These are phyloP conservation scores for Ophiobolus disseminans DNA, from an alignment of 2,329 filamentous ascomycete genomes.

Conservation along the genomic window DNA sequence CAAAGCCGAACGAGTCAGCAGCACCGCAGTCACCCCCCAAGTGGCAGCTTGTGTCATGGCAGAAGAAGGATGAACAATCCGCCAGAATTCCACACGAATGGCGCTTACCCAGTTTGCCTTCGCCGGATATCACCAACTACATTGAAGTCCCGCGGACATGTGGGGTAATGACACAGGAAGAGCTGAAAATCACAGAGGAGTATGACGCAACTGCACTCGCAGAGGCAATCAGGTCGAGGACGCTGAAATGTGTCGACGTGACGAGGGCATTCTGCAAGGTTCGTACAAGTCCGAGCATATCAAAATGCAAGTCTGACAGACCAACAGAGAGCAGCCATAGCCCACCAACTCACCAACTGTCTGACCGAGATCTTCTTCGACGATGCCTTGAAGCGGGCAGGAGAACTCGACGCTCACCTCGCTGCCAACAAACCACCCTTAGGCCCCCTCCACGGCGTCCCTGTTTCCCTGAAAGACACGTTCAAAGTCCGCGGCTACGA, in stretches of 20 bases:
- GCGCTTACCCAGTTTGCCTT: constrained; percentile 43
- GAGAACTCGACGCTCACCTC: constrained; percentile 51
- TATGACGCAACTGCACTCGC: constrained; percentile 56
- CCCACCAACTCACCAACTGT: constrained; percentile 55
- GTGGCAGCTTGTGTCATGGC: constrained; percentile 52
- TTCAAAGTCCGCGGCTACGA: constrained; percentile 58
- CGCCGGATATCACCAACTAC: constrained; percentile 33
- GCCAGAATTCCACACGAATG: constrained; percentile 54
- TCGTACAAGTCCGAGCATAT: neutral
- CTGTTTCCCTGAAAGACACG: constrained; percentile 58
- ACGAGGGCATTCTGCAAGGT: constrained; percentile 55
- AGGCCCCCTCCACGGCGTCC: constrained; percentile 57
- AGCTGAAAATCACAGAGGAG: constrained; percentile 63
- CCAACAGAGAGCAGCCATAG: constrained; percentile 53
- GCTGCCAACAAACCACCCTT: constrained; percentile 48
- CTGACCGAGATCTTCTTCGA: constrained; percentile 51
- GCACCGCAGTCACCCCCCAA: constrained; percentile 20
- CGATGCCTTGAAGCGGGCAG: constrained; percentile 44
- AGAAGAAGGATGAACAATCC: constrained; percentile 53
- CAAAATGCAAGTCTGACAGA: constrained; percentile 1
- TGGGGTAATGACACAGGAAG: constrained; percentile 58
- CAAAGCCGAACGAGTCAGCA: constrained; percentile 6
- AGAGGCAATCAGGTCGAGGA: constrained; percentile 42
- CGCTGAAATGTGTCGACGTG: constrained; percentile 49
- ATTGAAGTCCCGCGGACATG: constrained; percentile 60